phyloP scores from a whole-genome alignment of 805 yeast genomes.

The Candida multigemmis region DNA sequence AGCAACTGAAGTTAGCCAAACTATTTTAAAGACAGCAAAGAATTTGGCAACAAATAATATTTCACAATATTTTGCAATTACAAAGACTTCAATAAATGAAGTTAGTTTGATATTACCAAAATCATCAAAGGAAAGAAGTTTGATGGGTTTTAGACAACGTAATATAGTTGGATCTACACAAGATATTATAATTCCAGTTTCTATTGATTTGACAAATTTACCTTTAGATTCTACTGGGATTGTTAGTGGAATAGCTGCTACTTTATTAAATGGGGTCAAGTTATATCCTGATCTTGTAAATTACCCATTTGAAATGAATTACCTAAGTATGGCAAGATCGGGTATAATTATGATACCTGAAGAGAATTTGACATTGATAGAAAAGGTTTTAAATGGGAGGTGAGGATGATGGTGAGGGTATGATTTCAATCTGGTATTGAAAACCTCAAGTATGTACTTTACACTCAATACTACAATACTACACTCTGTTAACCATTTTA shows the following conservation, averaged over 20 bases:
- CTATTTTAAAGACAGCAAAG: slow-evolving; percentile 35
- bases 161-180: slow-evolving; percentile 46
- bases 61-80: slow-evolving; percentile 42
- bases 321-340: slow-evolving; percentile 51
- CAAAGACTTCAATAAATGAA: slow-evolving; percentile 43
- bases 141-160: slow-evolving; percentile 30
- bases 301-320: slow-evolving; percentile 40
- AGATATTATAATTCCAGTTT: slow-evolving; percentile 49
- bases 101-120: slow-evolving; percentile 40
- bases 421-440: too few relatives aligned
- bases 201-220: slow-evolving; percentile 41
- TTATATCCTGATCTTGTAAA: slow-evolving; percentile 6
- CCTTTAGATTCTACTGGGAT: slow-evolving; percentile 59
- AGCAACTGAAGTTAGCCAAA: slow-evolving; percentile 32
- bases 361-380: slow-evolving; percentile 31
- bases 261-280: slow-evolving; percentile 26
- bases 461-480: too few relatives aligned
- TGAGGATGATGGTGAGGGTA: slow-evolving; percentile 1
- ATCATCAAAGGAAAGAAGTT: slow-evolving; percentile 20
- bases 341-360: slow-evolving; percentile 53
- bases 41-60: slow-evolving; percentile 18
- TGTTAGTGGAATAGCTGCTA: slow-evolving; percentile 55
- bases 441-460: too few relatives aligned
- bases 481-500: too few relatives aligned
- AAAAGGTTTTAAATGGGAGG: slow-evolving; percentile 11